Percentiles rank a stretch among this genome's conserved stretches.
Evolutionary conservation across 2,329 filamentous ascomycete species (phyloP).

Genomic region (Cladophialophora exuberans): DNA sequence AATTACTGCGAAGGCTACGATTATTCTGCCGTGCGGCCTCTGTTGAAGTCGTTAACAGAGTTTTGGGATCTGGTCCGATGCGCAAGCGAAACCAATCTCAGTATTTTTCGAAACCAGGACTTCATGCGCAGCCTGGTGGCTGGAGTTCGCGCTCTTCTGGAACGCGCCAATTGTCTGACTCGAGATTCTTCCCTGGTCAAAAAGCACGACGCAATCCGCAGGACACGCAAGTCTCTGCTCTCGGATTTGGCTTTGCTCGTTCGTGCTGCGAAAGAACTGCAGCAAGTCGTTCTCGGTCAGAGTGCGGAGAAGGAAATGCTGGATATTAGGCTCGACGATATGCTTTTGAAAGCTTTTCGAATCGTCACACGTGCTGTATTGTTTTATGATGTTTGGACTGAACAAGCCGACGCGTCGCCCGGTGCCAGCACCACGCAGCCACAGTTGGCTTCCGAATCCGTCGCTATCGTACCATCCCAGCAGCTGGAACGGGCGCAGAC

Average conservation of each 20-base stretch:
- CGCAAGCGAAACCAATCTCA: constrained; percentile 72
- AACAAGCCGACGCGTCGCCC: constrained; percentile 42
- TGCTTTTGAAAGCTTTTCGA: constrained; percentile 91
- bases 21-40: constrained; percentile 78
- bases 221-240: constrained; percentile 81
- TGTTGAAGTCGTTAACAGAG: constrained; percentile 83
- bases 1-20: constrained; percentile 98
- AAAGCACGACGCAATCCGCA: constrained; percentile 73
- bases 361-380: constrained; percentile 89
- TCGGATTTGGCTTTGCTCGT: constrained; percentile 89
- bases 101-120: constrained; percentile 86
- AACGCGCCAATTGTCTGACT: constrained; percentile 84
- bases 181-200: constrained; percentile 77
- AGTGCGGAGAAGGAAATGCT: constrained; percentile 52
- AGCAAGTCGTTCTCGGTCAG: constrained; percentile 65
- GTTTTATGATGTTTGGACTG: constrained; percentile 84
- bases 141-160: constrained; percentile 85
- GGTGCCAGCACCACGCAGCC: constrained; percentile 36
- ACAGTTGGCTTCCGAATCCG: neutral
- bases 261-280: constrained; percentile 82
- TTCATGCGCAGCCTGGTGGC: constrained; percentile 94
- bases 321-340: constrained; percentile 83
- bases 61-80: constrained; percentile 90
- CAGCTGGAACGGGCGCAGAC: constrained; percentile 7
- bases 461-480: constrained; percentile 12